Percentiles rank a stretch among this genome's conserved stretches.
Conservation (phyloP, 176 grass and related monocot genomes). For the Bothriochloa decipiens region DNA sequence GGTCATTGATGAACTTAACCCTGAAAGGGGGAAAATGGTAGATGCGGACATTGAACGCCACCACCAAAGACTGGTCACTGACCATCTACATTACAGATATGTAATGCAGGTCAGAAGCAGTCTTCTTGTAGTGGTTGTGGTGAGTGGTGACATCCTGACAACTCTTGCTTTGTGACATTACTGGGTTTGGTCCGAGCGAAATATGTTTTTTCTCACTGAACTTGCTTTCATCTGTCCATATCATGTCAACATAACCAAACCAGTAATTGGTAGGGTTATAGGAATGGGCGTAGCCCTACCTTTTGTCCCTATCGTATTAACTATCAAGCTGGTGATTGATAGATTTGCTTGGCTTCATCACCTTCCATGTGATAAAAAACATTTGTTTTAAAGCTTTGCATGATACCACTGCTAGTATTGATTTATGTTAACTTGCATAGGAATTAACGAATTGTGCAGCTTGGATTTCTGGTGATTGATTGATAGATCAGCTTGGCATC, state of each 20-base stretch:
- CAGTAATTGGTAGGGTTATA: slow-evolving; percentile 5
- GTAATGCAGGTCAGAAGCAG: not conserved
- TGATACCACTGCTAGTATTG: not conserved
- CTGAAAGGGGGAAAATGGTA: slow-evolving; percentile 17
- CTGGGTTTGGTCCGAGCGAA: not conserved
- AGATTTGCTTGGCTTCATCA: slow-evolving; percentile 32
- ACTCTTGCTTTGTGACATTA: slow-evolving; percentile 12
- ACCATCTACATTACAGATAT: slow-evolving; percentile 5
- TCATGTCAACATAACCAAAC: slow-evolving; percentile 10
- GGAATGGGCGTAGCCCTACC: slow-evolving; percentile 3
- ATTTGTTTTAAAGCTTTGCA: not conserved
- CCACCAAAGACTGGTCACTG: slow-evolving; percentile 1
- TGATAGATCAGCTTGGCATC: slow-evolving; percentile 36
- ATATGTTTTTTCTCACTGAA: slow-evolving; percentile 39
- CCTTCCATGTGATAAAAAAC: not conserved
- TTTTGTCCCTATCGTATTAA: slow-evolving; percentile 31
- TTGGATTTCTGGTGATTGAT: not conserved
- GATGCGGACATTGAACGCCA: not conserved
- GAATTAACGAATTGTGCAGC: not conserved
- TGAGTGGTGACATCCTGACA: slow-evolving; percentile 27
- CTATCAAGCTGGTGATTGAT: slow-evolving; percentile 12
- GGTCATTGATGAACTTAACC: slow-evolving; percentile 36
- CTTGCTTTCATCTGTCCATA: slow-evolving; percentile 8
- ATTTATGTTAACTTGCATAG: not conserved
- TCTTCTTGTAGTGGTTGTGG: slow-evolving; percentile 31